Conservation (phyloP, 2,329 filamentous ascomycete species). For the Sporothrix protearum region DNA sequence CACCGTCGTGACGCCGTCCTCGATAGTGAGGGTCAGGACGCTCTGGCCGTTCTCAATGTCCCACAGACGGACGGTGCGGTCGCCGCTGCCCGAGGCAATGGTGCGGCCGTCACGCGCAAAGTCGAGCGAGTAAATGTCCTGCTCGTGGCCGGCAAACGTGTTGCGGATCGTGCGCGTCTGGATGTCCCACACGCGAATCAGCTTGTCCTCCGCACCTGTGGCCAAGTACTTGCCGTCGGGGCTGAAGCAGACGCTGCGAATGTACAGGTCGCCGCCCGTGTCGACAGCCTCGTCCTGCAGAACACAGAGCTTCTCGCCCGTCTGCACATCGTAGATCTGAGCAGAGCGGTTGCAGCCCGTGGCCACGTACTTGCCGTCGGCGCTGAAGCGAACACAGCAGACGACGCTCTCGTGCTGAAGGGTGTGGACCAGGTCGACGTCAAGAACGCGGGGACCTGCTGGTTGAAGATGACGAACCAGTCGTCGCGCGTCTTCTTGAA, state of each 20-base stretch:
- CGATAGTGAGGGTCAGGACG: conserved; percentile 82
- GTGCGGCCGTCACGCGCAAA: conserved; percentile 90
- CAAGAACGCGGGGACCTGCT: conserved; percentile 79
- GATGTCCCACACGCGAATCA: conserved; percentile 98
- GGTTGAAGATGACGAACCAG: conserved; percentile 98
- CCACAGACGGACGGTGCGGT: conserved; percentile 93
- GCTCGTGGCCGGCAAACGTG: conserved; percentile 93
- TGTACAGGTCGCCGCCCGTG: conserved; percentile 89
- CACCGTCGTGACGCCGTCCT: conserved; percentile 95
- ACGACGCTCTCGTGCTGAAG: conserved; percentile 93
- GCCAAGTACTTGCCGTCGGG: conserved; percentile 91
- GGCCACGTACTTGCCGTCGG: conserved; percentile 91
- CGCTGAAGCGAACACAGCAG: conserved; percentile 95
- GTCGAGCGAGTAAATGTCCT: conserved; percentile 96
- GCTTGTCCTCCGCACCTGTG: conserved; percentile 94
- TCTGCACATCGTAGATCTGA: conserved; percentile 94
- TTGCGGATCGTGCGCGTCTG: conserved; percentile 76
- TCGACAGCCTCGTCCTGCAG: conserved; percentile 86
- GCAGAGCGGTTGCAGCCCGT: conserved; percentile 98
- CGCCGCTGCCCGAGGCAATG: conserved; percentile 92
- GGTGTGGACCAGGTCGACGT: conserved; percentile 92
- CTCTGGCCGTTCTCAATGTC: conserved; percentile 83
- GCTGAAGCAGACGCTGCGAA: conserved; percentile 97
- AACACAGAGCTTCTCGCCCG: conserved; percentile 81
- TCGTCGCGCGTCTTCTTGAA: conserved; percentile 86